A percentile compares a stretch with the other conserved stretches of the same genome.
Evolutionary conservation across 164 flowering plant genomes (phyloP).

Genomic region (Vitis riparia): DNA sequence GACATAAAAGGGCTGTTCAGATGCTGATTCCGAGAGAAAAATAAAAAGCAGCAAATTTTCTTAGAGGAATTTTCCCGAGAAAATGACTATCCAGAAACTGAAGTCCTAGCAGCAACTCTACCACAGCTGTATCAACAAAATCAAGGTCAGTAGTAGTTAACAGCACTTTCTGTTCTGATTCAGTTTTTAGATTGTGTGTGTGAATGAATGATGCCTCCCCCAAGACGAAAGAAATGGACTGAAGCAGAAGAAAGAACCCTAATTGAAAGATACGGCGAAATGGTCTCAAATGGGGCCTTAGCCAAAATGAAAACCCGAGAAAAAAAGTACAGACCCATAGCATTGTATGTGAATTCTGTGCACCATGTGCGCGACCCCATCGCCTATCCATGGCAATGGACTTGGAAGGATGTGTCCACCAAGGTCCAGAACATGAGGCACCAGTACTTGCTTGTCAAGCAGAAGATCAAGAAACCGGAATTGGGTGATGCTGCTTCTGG

Average conservation of each 20-base stretch:
- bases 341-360: conserved; percentile 62
- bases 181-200: too few species aligned
- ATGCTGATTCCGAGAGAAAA: too few species aligned
- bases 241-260: conserved; percentile 91
- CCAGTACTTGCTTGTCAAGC: conserved; percentile 87
- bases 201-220: conserved; percentile 49
- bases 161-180: too few species aligned
- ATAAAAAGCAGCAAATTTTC: too few species aligned
- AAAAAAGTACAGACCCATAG: conserved; percentile 79
- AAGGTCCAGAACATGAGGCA: conserved; percentile 98
- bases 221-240: conserved; percentile 91
- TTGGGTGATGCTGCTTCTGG: conserved; percentile 16
- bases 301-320: conserved; percentile 81
- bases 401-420: conserved; percentile 90
- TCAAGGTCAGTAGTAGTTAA: too few species aligned
- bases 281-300: conserved; percentile 68
- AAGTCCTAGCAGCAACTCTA: too few species aligned
- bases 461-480: conserved; percentile 67
- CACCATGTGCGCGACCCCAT: conserved; percentile 70
- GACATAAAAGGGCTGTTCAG: too few species aligned
- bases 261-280: conserved; percentile 73
- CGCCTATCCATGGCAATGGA: conserved; percentile 84
- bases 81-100: too few species aligned
- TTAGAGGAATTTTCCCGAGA: too few species aligned
- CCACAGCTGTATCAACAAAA: too few species aligned